Evolutionary conservation across 176 grass and related monocot genomes (phyloP), one percentile per base, ranked within the genome.

Genomic region (Raddia distichophylla): DNA sequence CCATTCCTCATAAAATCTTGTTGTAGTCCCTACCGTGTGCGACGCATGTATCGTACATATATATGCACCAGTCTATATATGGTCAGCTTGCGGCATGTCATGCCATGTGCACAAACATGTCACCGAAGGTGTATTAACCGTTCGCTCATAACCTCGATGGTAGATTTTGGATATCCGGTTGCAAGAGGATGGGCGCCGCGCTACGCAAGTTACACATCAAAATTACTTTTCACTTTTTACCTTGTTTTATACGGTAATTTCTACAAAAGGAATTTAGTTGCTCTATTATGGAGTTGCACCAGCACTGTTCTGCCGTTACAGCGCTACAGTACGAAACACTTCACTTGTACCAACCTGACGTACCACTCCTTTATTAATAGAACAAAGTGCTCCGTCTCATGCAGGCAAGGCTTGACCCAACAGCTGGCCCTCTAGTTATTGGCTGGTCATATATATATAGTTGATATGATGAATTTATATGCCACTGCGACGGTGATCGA

Each of bases 341-440:
- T 74, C 60, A 40, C 16, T 19, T 67, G 76, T 80, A 8, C 69
- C 50, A 33, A 12, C 71, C 40, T 61, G 64, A 58, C 48, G 2
- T 6, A 10, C 12, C 33, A 65, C 10, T 15, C 50, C 34, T 66
- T 79, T 76, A 69, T 84, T 84, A 61, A 49, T 43, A 17, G 32
- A 49, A 58, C 43, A 84, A 58, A 69, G 63, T 42, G 82, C 34
- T 50, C 77, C 73, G 43, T 77, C 63, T 46, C 52, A 17, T 60
- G 64, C 42, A 60, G 76, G 40, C 82, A 84, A 84, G 32, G 34
- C 35, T 71, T 22, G 10, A n/a, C n/a, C 48, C 60, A 75, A 10
- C 60, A 67, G 48, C 10, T 19, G 48, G 64, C 7, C 48, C 44
- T 27, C 27, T 27, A 27, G 60, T 74, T 40, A 40, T 40, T 61